Evolutionary conservation across 352 stramenopile species (phyloP).

Genomic region (Globisporangium ultimum): DNA sequence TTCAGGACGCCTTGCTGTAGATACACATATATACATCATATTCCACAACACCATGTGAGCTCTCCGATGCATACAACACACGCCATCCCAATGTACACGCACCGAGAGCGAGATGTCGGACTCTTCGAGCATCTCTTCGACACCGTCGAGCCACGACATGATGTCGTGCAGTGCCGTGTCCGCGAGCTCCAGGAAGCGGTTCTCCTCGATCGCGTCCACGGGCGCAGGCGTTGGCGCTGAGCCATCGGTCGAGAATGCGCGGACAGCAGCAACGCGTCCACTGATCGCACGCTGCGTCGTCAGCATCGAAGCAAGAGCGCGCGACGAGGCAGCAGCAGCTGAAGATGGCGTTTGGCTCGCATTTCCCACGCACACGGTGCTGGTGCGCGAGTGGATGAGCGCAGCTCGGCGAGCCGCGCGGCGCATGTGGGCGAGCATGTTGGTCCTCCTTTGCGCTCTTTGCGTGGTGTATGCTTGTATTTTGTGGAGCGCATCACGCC

Average conservation of each 20-base stretch:
- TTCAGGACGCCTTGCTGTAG: slow-evolving; percentile 94
- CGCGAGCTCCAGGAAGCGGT: slow-evolving; percentile 76
- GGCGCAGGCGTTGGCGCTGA: neutral
- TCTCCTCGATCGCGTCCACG: slow-evolving; percentile 46
- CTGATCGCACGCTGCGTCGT: neutral
- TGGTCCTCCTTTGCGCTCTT: neutral
- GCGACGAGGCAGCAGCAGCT: slow-evolving; percentile 8
- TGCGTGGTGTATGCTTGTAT: neutral
- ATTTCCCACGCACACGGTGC: neutral
- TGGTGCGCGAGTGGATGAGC: neutral
- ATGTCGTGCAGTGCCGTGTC: slow-evolving; percentile 74
- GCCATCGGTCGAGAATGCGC: neutral
- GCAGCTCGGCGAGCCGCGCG: slow-evolving; percentile 6
- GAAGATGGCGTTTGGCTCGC: neutral
- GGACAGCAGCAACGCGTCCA: neutral
- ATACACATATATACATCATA: neutral
- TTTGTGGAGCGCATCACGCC: too few relatives aligned
- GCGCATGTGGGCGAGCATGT: slow-evolving; percentile 10
- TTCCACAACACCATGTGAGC: too few relatives aligned
- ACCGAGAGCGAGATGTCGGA: slow-evolving; percentile 79
- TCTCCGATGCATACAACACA: too few relatives aligned
- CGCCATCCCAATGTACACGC: slow-evolving; percentile 1
- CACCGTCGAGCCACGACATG: slow-evolving; percentile 73
- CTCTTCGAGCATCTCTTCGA: slow-evolving; percentile 85
- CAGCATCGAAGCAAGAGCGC: neutral